Conservation (phyloP, 805 yeast genomes). For the Candida stauntonica region DNA sequence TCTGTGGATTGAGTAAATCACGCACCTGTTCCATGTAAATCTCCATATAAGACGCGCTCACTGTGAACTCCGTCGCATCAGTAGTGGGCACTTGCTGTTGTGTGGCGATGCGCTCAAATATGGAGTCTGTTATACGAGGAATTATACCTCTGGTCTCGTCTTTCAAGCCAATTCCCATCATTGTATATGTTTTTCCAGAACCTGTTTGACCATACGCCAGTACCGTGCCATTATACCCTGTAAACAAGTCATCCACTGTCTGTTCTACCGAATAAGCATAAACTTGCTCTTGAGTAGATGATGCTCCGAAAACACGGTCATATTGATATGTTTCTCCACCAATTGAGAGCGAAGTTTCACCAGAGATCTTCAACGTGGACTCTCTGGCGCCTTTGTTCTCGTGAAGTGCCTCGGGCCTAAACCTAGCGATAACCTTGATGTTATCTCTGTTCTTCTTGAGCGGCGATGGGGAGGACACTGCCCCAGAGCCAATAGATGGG, state of each 20-base stretch:
- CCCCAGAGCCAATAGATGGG: no score
- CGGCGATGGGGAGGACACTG: not conserved
- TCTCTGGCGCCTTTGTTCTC: constrained; percentile 25
- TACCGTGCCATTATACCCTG: constrained; percentile 76
- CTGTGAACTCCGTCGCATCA: constrained; percentile 52
- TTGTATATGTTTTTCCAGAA: constrained; percentile 70
- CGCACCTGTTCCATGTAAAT: constrained; percentile 72
- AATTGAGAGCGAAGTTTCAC: constrained; percentile 12
- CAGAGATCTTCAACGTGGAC: constrained; percentile 4
- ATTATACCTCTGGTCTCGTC: constrained; percentile 48
- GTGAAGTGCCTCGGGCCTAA: constrained; percentile 50
- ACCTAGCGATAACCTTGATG: constrained; percentile 68
- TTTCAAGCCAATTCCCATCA: constrained; percentile 56
- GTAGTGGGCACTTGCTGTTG: constrained; percentile 24
- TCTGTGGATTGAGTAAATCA: constrained; percentile 55
- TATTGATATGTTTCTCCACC: constrained; percentile 42
- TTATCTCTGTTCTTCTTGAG: constrained; percentile 25
- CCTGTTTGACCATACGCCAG: constrained; percentile 80
- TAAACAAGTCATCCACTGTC: constrained; percentile 63
- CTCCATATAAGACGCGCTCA: constrained; percentile 72
- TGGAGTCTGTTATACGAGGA: constrained; percentile 63
- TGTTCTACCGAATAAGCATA: constrained; percentile 55
- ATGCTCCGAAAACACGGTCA: constrained; percentile 58
- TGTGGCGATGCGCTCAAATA: constrained; percentile 51
- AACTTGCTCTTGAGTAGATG: constrained; percentile 50